These are phyloP conservation scores for Didymella arachidicola DNA, from an alignment of 2,329 filamentous ascomycete species.

Conservation along the genomic window DNA sequence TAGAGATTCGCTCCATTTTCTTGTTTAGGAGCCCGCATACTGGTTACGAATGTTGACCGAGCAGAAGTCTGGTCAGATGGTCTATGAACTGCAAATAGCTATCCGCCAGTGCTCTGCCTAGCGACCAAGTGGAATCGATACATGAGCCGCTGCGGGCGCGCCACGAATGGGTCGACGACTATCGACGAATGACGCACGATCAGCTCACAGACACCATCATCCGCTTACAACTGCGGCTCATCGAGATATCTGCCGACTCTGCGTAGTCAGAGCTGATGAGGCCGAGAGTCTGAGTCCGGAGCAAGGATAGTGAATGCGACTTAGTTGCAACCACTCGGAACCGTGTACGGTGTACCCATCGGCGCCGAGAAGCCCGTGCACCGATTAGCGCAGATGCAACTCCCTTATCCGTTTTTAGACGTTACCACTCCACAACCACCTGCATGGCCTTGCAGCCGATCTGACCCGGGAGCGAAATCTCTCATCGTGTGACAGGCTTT, in stretches of 20 bases:
- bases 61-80: conserved; percentile 25
- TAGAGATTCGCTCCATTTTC: conserved; percentile 19
- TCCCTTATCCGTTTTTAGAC: conserved; percentile 11
- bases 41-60: conserved; percentile 20
- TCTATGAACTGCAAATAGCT: conserved; percentile 31
- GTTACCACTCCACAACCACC: conserved; percentile 15
- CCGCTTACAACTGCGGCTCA: conserved; percentile 26
- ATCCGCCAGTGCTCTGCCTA: conserved; percentile 24
- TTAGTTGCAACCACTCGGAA: conserved; percentile 15
- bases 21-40: conserved; percentile 21
- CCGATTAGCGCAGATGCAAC: conserved; percentile 8
- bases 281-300: conserved; percentile 15
- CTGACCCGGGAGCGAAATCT: conserved; percentile 14
- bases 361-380: conserved; percentile 9
- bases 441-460: conserved; percentile 17
- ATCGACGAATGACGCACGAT: conserved; percentile 23
- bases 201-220: conserved; percentile 23
- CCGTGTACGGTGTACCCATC: conserved; percentile 3
- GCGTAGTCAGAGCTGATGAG: conserved; percentile 13
- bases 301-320: conserved; percentile 7
- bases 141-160: conserved; percentile 27
- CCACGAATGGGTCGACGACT: conserved; percentile 24
- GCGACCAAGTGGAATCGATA: conserved; percentile 20
- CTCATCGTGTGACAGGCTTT: conserved; percentile 11
- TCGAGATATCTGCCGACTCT: conserved; percentile 5